These are phyloP conservation scores for Colletotrichum eleusines DNA, from an alignment of 2,329 filamentous ascomycete genomes.

Conservation along the genomic window DNA sequence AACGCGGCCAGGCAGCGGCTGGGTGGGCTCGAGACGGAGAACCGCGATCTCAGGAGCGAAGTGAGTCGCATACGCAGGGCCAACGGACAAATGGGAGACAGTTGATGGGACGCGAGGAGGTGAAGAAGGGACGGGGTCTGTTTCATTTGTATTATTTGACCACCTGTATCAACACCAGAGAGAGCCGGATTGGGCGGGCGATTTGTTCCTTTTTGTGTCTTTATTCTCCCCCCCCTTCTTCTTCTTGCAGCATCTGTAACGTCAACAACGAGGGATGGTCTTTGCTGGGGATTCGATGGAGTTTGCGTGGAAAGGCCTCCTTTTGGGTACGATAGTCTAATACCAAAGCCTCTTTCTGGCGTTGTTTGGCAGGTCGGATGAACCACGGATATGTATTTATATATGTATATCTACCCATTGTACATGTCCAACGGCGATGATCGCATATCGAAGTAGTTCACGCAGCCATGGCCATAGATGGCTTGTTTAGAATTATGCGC, in stretches of 20 bases:
- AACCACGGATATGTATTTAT: background rate
- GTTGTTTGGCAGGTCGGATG: background rate
- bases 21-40: conserved; percentile 80
- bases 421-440: background rate
- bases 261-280: conserved; percentile 21
- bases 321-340: conserved; percentile 40
- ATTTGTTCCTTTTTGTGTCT: conserved; percentile 8
- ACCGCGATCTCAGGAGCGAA: conserved; percentile 75
- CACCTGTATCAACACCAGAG: conserved; percentile 20
- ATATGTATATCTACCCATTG: background rate
- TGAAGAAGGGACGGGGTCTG: background rate
- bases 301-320: conserved; percentile 32
- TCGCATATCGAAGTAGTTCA: background rate
- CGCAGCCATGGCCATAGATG: background rate
- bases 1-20: conserved; percentile 84
- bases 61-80: conserved; percentile 58
- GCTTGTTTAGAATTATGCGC: background rate
- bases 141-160: conserved; percentile 18
- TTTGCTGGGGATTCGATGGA: conserved; percentile 23
- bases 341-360: conserved; percentile 23
- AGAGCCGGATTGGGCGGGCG: conserved; percentile 9
- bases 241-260: conserved; percentile 15
- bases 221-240: background rate
- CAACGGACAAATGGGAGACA: conserved; percentile 31
- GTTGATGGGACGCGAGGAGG: background rate